Conservation (phyloP, 2,329 filamentous ascomycete species). For the Epichloe gansuensis region DNA sequence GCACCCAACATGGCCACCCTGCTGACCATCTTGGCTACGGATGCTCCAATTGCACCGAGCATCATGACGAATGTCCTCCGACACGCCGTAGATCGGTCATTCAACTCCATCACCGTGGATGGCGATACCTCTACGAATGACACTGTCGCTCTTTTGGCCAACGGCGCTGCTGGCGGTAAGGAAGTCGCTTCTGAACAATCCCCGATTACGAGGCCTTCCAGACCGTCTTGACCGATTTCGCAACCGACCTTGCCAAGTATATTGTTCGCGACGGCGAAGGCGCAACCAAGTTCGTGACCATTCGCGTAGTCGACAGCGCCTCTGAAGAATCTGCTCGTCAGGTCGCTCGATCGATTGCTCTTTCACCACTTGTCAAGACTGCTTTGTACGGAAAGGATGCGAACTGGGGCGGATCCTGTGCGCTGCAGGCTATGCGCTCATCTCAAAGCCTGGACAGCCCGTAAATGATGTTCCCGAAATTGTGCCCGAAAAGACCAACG, state of each 20-base stretch:
- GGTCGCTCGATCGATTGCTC: constrained; percentile 79
- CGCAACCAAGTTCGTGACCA: constrained; percentile 94
- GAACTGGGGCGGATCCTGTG: constrained; percentile 96
- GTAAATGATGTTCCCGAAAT: constrained; percentile 51
- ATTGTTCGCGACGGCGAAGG: constrained; percentile 95
- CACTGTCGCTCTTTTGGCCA: constrained; percentile 87
- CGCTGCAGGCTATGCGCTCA: constrained; percentile 71
- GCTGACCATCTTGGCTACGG: constrained; percentile 82
- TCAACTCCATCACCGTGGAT: constrained; percentile 95
- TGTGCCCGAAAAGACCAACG: constrained; percentile 57
- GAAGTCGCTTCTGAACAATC: constrained; percentile 43
- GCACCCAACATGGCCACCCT: constrained; percentile 98
- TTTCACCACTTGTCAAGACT: constrained; percentile 90
- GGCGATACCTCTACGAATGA: constrained; percentile 97
- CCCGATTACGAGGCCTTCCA: constrained; percentile 60
- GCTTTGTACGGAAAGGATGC: constrained; percentile 94
- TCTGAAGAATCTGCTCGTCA: constrained; percentile 60
- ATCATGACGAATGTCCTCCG: constrained; percentile 60
- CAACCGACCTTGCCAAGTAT: constrained; percentile 76
- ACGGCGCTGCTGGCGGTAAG: constrained; percentile 73
- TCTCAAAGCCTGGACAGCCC: constrained; percentile 45
- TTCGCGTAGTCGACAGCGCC: constrained; percentile 65
- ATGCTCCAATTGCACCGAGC: constrained; percentile 62
- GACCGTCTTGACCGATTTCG: constrained; percentile 61
- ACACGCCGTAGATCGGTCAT: constrained; percentile 67